phyloP scores from a whole-genome alignment of 2,329 filamentous ascomycete species.

The Pyrenophora teres region DNA sequence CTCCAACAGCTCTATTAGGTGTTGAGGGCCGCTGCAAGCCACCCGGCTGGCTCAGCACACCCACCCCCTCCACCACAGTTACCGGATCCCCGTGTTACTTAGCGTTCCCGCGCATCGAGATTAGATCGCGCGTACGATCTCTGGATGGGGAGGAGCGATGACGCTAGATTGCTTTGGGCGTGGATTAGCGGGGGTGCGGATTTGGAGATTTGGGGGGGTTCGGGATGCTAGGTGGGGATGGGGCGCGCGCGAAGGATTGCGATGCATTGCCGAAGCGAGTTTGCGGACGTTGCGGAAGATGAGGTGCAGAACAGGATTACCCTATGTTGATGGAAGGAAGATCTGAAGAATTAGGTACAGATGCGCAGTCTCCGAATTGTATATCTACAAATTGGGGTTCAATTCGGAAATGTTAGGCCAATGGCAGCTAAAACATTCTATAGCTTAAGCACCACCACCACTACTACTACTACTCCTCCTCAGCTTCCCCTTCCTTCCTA shows the following conservation, averaged over 20 bases:
- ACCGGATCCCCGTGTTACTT: neutral
- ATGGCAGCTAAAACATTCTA: too few relatives aligned
- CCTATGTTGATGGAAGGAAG: too few relatives aligned
- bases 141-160: neutral
- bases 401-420: too few relatives aligned
- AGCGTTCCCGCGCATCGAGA: constrained; percentile 7
- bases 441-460: too few relatives aligned
- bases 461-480: constrained; percentile 1
- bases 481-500: neutral
- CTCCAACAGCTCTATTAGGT: constrained; percentile 16
- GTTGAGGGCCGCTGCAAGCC: constrained; percentile 10
- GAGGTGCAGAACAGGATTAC: too few relatives aligned
- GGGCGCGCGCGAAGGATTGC: too few relatives aligned
- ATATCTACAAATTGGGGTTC: too few relatives aligned
- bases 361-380: too few relatives aligned
- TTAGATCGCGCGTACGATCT: neutral
- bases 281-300: too few relatives aligned
- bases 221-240: too few relatives aligned
- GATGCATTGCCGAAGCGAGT: too few relatives aligned
- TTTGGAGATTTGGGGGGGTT: neutral
- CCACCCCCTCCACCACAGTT: neutral
- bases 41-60: neutral
- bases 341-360: too few relatives aligned
- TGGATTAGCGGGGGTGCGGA: neutral
- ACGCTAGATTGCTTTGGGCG: constrained; percentile 2